These are phyloP conservation scores for Dicorynia guianensis DNA, from an alignment of 306 rosid genomes.

Conservation along the genomic window DNA sequence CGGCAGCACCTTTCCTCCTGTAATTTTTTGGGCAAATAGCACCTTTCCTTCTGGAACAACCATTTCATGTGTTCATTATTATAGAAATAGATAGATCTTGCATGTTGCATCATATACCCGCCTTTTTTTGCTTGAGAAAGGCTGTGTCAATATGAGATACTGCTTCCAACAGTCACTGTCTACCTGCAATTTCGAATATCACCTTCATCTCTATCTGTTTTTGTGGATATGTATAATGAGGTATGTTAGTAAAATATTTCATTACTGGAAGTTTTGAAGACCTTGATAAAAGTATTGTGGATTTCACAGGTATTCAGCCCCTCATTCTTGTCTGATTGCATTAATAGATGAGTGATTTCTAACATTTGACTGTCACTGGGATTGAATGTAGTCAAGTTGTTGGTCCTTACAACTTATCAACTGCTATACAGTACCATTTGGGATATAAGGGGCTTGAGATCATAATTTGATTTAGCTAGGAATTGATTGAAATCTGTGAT, in stretches of 20 bases:
- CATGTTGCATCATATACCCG: slow-evolving; percentile 3
- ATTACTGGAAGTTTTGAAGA: background rate
- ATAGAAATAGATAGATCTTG: slow-evolving; percentile 14
- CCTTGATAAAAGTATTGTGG: background rate
- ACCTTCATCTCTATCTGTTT: slow-evolving; percentile 9
- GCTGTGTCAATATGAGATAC: background rate
- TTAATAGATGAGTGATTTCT: slow-evolving; percentile 10
- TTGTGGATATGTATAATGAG: background rate
- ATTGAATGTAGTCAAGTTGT: too few relatives aligned
- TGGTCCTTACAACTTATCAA: slow-evolving; percentile 6
- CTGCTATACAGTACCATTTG: slow-evolving; percentile 5
- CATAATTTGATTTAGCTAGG: background rate
- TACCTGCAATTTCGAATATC: slow-evolving; percentile 8
- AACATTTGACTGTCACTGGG: background rate
- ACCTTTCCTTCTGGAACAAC: slow-evolving; percentile 29
- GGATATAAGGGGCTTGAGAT: background rate
- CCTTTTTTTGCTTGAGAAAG: slow-evolving; percentile 7
- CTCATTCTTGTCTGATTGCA: background rate
- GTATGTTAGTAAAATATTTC: background rate
- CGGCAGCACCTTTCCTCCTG: slow-evolving; percentile 6
- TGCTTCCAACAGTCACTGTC: slow-evolving; percentile 1
- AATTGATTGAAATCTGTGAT: slow-evolving; percentile 13
- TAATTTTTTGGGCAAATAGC: background rate
- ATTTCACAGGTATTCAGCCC: background rate
- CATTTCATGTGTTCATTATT: slow-evolving; percentile 14